These are phyloP conservation scores for Megacollybia marginata DNA, from an alignment of 768 basidiomycete genomes.

Conservation along the genomic window DNA sequence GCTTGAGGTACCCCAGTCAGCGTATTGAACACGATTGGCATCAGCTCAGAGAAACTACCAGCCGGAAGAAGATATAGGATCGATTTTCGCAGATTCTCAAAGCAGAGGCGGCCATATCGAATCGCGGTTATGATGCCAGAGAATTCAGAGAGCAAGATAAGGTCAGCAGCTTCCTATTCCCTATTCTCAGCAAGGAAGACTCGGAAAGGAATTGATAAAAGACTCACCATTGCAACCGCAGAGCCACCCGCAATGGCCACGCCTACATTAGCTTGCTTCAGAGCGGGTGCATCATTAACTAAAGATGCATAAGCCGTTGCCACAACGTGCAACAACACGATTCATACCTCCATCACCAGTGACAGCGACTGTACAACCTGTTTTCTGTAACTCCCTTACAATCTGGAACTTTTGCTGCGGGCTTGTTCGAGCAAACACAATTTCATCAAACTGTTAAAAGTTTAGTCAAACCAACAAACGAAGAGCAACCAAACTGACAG, in stretches of 20 bases:
- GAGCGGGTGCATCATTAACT: conserved; percentile 52
- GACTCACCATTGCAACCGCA: conserved; percentile 33
- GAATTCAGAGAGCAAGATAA: conserved; percentile 60
- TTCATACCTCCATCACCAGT: conserved; percentile 50
- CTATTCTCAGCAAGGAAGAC: neutral
- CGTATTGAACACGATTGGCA: conserved; percentile 50
- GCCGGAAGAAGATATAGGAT: conserved; percentile 44
- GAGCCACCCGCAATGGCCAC: conserved; percentile 51
- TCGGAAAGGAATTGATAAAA: neutral
- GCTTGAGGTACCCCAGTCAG: conserved; percentile 27
- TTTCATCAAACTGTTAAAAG: conserved; percentile 31
- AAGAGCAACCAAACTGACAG: conserved; percentile 6
- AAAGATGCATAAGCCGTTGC: neutral
- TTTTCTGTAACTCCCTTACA: conserved; percentile 48
- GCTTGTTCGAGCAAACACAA: conserved; percentile 58
- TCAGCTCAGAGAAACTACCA: conserved; percentile 53
- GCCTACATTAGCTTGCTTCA: conserved; percentile 56
- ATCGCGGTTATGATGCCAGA: conserved; percentile 58
- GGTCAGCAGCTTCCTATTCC: conserved; percentile 45
- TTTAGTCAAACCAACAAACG: neutral
- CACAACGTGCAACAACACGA: neutral
- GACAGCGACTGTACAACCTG: conserved; percentile 49
- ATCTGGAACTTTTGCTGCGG: conserved; percentile 63
- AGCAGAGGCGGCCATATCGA: conserved; percentile 58
- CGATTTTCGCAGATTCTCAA: conserved; percentile 57